Conservation (phyloP, 768 basidiomycete species). For the Termitomyces sp. region DNA sequence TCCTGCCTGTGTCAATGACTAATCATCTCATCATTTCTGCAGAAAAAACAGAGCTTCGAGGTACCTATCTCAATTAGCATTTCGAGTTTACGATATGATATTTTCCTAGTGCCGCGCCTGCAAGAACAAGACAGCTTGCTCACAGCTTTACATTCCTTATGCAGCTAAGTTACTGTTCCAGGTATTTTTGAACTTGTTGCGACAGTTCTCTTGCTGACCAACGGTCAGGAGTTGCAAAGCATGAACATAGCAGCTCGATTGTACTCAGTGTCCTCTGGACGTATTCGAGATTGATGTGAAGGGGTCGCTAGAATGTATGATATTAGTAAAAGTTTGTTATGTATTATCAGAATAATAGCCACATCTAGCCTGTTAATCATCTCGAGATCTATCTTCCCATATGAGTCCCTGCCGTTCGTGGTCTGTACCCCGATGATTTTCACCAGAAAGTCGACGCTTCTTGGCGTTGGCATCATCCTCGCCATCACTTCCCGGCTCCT, state of each 20-base stretch:
- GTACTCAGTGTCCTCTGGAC: constrained; percentile 83
- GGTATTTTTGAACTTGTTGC: constrained; percentile 35
- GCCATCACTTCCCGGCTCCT: constrained; percentile 59
- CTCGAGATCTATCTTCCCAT: constrained; percentile 29
- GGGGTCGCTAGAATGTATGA: constrained; percentile 15
- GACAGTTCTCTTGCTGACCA: not conserved
- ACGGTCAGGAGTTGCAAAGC: constrained; percentile 76
- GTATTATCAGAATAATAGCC: constrained; percentile 15
- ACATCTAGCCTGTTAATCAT: constrained; percentile 20
- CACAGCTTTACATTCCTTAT: constrained; percentile 90
- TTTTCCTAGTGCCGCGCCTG: constrained; percentile 76
- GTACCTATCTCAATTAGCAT: constrained; percentile 23
- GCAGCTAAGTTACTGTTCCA: constrained; percentile 97
- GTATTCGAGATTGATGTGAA: constrained; percentile 59
- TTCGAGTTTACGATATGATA: not conserved
- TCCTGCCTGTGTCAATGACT: not conserved
- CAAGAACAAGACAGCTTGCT: constrained; percentile 94
- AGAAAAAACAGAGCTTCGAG: constrained; percentile 99
- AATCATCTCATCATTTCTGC: constrained; percentile 7
- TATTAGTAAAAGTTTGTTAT: constrained; percentile 15
- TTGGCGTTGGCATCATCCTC: constrained; percentile 50
- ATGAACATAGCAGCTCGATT: constrained; percentile 92
- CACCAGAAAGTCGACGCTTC: constrained; percentile 47
- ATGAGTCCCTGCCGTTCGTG: constrained; percentile 69
- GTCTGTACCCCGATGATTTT: constrained; percentile 38